Evolutionary conservation across 1,139 yeast genomes (phyloP).

Genomic region (Wickerhamomyces sp.): DNA sequence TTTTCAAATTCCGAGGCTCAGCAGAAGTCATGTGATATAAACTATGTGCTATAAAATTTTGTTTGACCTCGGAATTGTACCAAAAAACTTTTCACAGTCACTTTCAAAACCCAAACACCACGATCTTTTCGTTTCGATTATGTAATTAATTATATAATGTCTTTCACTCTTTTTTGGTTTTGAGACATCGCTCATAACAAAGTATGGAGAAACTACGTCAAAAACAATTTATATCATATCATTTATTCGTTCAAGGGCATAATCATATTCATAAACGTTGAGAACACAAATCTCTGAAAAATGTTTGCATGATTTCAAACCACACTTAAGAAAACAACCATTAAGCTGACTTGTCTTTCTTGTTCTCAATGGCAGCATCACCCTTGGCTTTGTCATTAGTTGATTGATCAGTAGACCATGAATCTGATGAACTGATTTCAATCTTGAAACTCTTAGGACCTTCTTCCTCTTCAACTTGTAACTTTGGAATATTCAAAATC

Average conservation of each 20-base stretch:
- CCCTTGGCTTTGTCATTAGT: not conserved
- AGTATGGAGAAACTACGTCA: no score
- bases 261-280: no score
- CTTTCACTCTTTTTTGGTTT: no score
- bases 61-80: slow-evolving; percentile 8
- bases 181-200: no score
- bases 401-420: slow-evolving; percentile 10
- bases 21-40: slow-evolving; percentile 4
- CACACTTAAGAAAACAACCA: no score
- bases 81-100: slow-evolving; percentile 2
- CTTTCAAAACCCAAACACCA: slow-evolving; percentile 6
- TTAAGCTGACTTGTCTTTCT: no score
- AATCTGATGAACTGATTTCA: slow-evolving; percentile 27
- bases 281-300: no score
- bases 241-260: no score
- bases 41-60: not conserved
- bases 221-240: no score
- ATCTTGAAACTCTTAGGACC: slow-evolving; percentile 26
- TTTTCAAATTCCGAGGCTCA: not conserved
- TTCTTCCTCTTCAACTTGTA: slow-evolving; percentile 22
- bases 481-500: slow-evolving; percentile 34
- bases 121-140: not conserved
- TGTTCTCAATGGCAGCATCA: no score
- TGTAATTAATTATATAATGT: no score
- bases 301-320: no score